Evolutionary conservation across 1,284 basidiomycete species (phyloP), one percentile per base, ranked within the genome.

Genomic region (Leucoagaricus sp.): DNA sequence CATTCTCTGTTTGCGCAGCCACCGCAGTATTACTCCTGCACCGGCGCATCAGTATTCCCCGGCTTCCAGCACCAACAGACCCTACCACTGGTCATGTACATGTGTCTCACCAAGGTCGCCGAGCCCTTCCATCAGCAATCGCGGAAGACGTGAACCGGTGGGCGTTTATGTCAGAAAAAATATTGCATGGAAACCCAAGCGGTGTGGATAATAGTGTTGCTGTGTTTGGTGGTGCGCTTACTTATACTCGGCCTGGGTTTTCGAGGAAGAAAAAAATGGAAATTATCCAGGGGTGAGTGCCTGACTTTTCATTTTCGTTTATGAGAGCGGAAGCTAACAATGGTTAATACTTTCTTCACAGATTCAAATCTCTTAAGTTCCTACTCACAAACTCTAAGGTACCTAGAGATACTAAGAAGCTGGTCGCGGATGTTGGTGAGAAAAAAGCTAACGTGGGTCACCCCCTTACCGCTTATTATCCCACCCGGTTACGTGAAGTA

Each of bases 141-240:
- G 90, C 93, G 4, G 86, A 93, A 62, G 79, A 88, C 62, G 86
- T 96, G 62, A 98, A 99, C 72, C 79, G 81, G 46, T 98, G 95
- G 89, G 94, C 97, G 17, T 99, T 98, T 74, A 77, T 98, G 48
- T 84, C 91, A 5, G 97, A 99, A 75, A 98, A 98, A 73, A 92
- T 99, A 34, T 77, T 98, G 51, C 97, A 99, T 69, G 97, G 97
- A 2, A 99, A 94, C 66, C 97, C 97, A 0, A 96, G 93, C 58
- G 97, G 97, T 19, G 93, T 99, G 31, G 97, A 99, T 72, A 99
- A 99, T 72, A 91, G 94, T 15, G 94, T 98, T 31, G 84, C 94
- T 7, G 91, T 95, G 0, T 93, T 90, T 66, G 97, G 97, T 17
- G 96, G 97, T 48, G 97, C 95, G 19, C 81, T 99, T 61, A 86